Base-by-base conservation (phyloP, 169 alveolate species). In the Fabrea salina region DNA sequence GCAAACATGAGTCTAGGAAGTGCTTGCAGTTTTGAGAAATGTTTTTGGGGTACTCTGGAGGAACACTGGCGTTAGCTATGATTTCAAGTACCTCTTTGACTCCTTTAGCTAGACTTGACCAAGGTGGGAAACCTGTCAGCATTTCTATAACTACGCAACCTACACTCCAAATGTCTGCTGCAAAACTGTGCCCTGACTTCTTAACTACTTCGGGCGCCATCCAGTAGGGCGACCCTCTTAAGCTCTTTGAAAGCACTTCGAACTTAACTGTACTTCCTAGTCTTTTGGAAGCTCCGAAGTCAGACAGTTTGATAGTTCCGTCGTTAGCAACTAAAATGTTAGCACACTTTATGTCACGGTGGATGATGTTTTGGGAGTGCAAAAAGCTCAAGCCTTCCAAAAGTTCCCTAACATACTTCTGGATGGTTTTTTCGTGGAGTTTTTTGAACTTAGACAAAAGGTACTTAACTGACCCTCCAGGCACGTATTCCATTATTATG, bases 161-260 rank as follows among this genome's bases (percentile, higher is more conserved):
- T 56, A 94, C 80, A 44, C 93, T 81, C 95, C 97, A 94, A 43
- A 94, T 91, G 80, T 94, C 97, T 1, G 95, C 92, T 72, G 79
- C 82, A 49, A 67, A 82, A 58, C 88, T 81, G 67, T 77, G 79
- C 35, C 91, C 91, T 32, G 72, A 40, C 75, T 87, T 79, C 27
- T 43, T 75, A 0, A 89, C 79, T 27, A 88, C 94, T 79, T 95
- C 97, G 25, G 98, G 98, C 0, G 97, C 94, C 96, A 92, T 95
- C 94, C 96, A 95, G 40, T 91, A 92, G 11, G 94, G 93, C 22
- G 95, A 87, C 4, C 97, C 97, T 76, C 82, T 85, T n/a, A 89
- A 78, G 8, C 84, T 56, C 16, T 85, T 76, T 27, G 37, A 78
- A 61, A 75, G 85, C 49, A 50, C 87, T 88, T 22, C 78, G 77